These are phyloP conservation scores for Pseudopyricularia javanii DNA, from an alignment of 2,329 filamentous ascomycete species.

Conservation along the genomic window DNA sequence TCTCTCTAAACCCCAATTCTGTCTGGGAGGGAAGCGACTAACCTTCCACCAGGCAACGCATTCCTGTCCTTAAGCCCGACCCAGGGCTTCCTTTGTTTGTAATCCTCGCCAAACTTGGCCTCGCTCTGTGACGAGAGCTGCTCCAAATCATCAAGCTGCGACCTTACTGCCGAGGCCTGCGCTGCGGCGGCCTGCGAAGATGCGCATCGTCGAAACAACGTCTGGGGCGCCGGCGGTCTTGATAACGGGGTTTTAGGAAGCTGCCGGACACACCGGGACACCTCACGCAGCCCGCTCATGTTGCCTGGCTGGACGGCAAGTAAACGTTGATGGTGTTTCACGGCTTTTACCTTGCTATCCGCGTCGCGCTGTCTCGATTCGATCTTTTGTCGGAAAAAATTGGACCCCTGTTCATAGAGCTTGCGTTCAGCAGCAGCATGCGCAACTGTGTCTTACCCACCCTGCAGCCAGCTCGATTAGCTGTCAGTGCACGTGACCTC, in stretches of 20 bases:
- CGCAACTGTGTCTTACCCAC: not conserved
- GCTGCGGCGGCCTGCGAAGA: conserved; percentile 27
- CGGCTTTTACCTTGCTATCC: not conserved
- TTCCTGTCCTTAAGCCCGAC: not conserved
- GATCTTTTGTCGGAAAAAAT: conserved; percentile 1
- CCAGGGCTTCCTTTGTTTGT: conserved; percentile 24
- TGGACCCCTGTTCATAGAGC: conserved; percentile 1
- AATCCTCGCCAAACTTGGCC: conserved; percentile 24
- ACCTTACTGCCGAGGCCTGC: conserved; percentile 3
- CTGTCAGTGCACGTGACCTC: not conserved
- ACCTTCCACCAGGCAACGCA: conserved; percentile 34
- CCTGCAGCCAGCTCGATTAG: not conserved
- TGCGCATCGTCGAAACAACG: conserved; percentile 24
- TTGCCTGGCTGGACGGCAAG: not conserved
- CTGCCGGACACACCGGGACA: conserved; percentile 3
- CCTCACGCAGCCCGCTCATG: conserved; percentile 3
- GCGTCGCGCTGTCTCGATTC: not conserved
- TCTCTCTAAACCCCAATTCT: not conserved
- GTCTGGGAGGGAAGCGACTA: conserved; percentile 7
- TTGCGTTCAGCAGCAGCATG: not conserved
- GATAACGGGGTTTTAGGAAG: not conserved
- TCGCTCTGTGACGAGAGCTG: conserved; percentile 32
- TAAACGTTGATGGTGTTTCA: not conserved
- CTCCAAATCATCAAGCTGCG: conserved; percentile 35
- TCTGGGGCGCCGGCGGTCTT: not conserved